These are phyloP conservation scores for Elsinoe ampelina DNA, from an alignment of 2,329 filamentous ascomycete species.

Conservation along the genomic window DNA sequence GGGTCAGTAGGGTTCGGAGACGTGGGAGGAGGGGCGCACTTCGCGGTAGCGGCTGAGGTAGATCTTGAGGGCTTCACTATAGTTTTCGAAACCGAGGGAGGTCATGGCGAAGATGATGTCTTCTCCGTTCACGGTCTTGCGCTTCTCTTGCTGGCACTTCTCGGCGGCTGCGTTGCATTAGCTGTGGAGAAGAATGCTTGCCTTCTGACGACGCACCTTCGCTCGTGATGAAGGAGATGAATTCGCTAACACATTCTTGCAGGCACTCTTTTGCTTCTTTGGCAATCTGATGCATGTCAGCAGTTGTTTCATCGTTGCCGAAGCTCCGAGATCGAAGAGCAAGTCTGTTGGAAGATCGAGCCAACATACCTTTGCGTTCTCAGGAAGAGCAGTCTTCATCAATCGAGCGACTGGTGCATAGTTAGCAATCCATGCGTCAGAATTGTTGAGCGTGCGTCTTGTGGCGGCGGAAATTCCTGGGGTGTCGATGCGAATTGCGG, in stretches of 20 bases:
- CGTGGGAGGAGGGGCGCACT: slow-evolving; percentile 42
- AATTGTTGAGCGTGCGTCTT: slow-evolving; percentile 28
- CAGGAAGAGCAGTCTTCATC: slow-evolving; percentile 95
- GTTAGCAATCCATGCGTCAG: slow-evolving; percentile 90
- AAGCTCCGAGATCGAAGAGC: too few relatives aligned
- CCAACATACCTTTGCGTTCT: slow-evolving; percentile 79
- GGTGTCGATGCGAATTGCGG: background rate
- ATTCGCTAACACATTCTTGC: slow-evolving; percentile 99
- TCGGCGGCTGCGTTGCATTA: slow-evolving; percentile 62
- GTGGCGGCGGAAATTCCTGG: slow-evolving; percentile 14
- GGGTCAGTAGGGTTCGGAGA: slow-evolving; percentile 29
- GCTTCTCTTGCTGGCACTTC: slow-evolving; percentile 98
- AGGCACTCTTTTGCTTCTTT: slow-evolving; percentile 99
- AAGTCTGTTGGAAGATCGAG: too few relatives aligned
- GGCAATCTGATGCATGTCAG: slow-evolving; percentile 15
- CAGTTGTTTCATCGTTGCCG: slow-evolving; percentile 34
- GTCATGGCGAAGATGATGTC: slow-evolving; percentile 99
- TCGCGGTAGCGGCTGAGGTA: slow-evolving; percentile 96
- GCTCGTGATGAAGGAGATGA: slow-evolving; percentile 99
- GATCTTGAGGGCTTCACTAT: slow-evolving; percentile 94
- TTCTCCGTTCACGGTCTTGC: slow-evolving; percentile 97
- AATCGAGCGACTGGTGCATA: slow-evolving; percentile 95
- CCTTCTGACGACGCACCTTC: slow-evolving; percentile 59
- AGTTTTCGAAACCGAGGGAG: slow-evolving; percentile 96
- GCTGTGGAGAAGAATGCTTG: too few relatives aligned